Evolutionary conservation across 805 yeast species (phyloP).

Genomic region (Metschnikowia arizonensis): DNA sequence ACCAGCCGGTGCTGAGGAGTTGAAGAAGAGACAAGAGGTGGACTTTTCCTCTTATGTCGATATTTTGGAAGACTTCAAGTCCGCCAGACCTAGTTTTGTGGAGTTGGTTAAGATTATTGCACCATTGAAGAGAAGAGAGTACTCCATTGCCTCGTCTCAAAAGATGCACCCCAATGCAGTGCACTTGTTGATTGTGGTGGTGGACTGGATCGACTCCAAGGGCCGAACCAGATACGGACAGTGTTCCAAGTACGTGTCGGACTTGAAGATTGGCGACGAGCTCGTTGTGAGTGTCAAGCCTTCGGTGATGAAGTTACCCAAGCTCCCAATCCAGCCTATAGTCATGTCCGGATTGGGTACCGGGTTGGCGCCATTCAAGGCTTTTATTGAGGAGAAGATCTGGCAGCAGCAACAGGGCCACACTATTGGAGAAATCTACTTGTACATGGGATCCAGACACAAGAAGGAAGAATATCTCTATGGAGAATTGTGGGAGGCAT

Average conservation of each 20-base stretch:
- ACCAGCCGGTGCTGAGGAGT: conserved; percentile 77
- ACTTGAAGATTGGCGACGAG: conserved; percentile 74
- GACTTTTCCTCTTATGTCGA: conserved; percentile 80
- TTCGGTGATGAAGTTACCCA: conserved; percentile 94
- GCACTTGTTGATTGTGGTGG: conserved; percentile 89
- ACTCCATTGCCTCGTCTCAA: conserved; percentile 96
- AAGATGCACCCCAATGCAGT: conserved; percentile 86
- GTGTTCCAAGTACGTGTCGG: conserved; percentile 86
- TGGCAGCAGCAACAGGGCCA: conserved; percentile 89
- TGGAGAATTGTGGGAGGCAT: conserved; percentile 97
- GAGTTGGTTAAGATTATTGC: conserved; percentile 72
- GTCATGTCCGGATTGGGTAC: conserved; percentile 98
- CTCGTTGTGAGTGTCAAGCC: conserved; percentile 93
- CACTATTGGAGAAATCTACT: conserved; percentile 82
- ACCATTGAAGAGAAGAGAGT: conserved; percentile 93
- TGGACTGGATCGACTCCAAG: conserved; percentile 86
- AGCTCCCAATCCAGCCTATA: conserved; percentile 80
- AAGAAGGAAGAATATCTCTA: conserved; percentile 91
- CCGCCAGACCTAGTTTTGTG: conserved; percentile 72
- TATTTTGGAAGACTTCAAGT: conserved; percentile 69
- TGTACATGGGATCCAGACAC: conserved; percentile 92
- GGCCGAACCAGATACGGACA: conserved; percentile 91
- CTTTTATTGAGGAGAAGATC: conserved; percentile 90
- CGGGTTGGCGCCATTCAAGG: conserved; percentile 97
- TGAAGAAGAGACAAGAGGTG: conserved; percentile 80